phyloP scores from a whole-genome alignment of 805 yeast genomes.

The Schizosaccharomyces cryophilus region DNA sequence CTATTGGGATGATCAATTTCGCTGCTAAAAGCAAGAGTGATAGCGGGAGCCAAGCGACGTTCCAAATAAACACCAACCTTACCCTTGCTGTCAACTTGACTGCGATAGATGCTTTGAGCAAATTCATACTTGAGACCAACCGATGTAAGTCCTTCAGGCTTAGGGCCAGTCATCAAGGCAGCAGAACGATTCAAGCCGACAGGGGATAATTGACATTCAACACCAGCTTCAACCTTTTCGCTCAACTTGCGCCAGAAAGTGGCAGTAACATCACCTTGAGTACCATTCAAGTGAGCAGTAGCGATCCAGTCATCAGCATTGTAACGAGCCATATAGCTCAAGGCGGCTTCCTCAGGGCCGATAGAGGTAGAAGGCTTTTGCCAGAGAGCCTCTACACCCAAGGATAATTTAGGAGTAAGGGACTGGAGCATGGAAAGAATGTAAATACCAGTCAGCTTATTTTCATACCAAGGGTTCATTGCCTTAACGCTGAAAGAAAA shows the following conservation, averaged over 20 bases:
- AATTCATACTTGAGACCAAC: conserved; percentile 94
- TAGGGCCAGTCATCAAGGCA: conserved; percentile 11
- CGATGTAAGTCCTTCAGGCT: conserved; percentile 75
- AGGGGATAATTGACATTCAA: conserved; percentile 47
- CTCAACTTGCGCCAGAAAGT: conserved; percentile 88
- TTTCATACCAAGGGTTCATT: conserved; percentile 64
- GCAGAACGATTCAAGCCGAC: conserved; percentile 13
- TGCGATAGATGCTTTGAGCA: conserved; percentile 76
- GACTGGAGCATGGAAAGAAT: conserved; percentile 81
- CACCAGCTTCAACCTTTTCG: conserved; percentile 82
- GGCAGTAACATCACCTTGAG: conserved; percentile 61
- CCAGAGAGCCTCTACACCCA: conserved; percentile 85
- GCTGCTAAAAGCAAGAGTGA: conserved; percentile 68
- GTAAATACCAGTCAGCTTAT: conserved; percentile 69
- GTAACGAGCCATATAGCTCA: conserved; percentile 75
- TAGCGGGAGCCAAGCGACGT: conserved; percentile 77
- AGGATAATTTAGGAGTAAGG: conserved; percentile 53
- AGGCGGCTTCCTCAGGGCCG: conserved; percentile 73
- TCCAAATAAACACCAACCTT: conserved; percentile 78
- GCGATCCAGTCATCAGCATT: conserved; percentile 78
- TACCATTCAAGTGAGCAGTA: conserved; percentile 71
- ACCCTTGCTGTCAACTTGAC: conserved; percentile 77
- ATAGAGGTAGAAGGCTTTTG: conserved; percentile 34
- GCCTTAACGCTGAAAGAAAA: conserved; percentile 73
- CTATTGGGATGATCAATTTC: conserved; percentile 72